Conservation (phyloP, 129 eudicot genomes). For the Pittosporum tobira region DNA sequence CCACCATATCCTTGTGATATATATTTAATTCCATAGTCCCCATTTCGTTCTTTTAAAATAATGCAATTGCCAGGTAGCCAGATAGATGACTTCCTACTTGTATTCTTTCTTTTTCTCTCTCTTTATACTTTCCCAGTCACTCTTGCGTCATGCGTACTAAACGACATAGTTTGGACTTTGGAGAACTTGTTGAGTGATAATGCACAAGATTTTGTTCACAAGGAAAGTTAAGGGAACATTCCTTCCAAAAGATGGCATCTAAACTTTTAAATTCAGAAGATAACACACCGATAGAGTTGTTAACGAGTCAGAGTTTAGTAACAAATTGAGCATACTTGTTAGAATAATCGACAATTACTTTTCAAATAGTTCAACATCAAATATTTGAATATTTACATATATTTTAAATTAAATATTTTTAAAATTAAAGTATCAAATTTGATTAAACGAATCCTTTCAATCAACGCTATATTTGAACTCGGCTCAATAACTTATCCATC, state of each 20-base stretch:
- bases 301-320: no score
- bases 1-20: background rate
- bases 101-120: background rate
- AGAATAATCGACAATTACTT: no score
- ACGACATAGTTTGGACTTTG: constrained; percentile 10
- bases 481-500: no score
- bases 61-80: constrained; percentile 11
- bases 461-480: no score
- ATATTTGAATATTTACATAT: no score
- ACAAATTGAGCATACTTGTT: no score
- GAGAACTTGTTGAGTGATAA: background rate
- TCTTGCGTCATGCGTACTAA: constrained; percentile 4
- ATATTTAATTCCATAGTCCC: background rate
- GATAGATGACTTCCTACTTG: constrained; percentile 1
- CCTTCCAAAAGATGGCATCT: constrained; percentile 3
- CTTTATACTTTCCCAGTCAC: no score
- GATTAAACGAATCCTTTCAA: no score
- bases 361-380: no score
- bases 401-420: no score
- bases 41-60: background rate
- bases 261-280: background rate
- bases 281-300: background rate
- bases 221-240: background rate
- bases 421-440: no score
- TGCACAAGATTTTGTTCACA: background rate